Evolutionary conservation across 2,329 filamentous ascomycete genomes (phyloP).

Genomic region (Daldinia sp.): DNA sequence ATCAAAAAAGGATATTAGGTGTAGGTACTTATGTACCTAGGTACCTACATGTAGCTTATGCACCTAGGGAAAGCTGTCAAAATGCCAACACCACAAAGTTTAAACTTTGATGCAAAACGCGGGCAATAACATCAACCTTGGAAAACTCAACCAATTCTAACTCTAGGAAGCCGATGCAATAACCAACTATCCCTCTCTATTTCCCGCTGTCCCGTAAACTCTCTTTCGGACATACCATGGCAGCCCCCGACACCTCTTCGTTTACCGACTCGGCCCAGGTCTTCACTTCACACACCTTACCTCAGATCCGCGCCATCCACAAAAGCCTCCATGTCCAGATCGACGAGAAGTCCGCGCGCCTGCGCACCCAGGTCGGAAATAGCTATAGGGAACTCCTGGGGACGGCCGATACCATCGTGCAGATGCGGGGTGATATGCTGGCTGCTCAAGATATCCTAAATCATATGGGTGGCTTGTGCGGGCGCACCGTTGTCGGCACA

Average conservation of each 20-base stretch:
- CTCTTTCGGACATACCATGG: conserved; percentile 42
- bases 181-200: neutral
- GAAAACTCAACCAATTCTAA: neutral
- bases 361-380: conserved; percentile 73
- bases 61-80: neutral
- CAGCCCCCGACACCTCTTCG: conserved; percentile 60
- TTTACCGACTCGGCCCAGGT: conserved; percentile 66
- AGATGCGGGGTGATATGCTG: conserved; percentile 85
- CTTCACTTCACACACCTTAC: conserved; percentile 69
- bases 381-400: conserved; percentile 90
- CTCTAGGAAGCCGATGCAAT: neutral
- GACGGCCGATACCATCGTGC: conserved; percentile 92
- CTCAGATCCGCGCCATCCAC: conserved; percentile 73
- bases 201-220: neutral
- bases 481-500: conserved; percentile 74
- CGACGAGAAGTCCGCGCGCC: conserved; percentile 71
- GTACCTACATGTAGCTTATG: neutral
- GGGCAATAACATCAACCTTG: neutral
- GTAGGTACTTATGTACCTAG: neutral
- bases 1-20: neutral
- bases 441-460: conserved; percentile 77
- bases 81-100: conserved; percentile 10
- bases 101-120: conserved; percentile 7
- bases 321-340: conserved; percentile 69
- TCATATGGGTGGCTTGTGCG: conserved; percentile 81